Base-by-base conservation (phyloP, 2,329 filamentous ascomycete species). In the Paecilomyces sp. region DNA sequence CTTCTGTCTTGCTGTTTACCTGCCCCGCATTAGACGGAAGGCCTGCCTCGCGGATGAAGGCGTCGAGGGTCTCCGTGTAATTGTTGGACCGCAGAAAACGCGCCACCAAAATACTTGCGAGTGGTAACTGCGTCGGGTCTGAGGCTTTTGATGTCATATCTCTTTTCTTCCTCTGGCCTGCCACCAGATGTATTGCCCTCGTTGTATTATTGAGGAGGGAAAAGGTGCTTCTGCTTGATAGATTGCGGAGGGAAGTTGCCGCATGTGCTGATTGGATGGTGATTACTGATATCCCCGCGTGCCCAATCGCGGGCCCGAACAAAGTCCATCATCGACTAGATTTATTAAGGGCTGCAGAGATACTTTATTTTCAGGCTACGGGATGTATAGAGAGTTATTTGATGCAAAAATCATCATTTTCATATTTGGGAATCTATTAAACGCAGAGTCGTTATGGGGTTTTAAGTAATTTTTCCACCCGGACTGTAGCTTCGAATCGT, bases 1-100 rank as follows among this genome's bases (percentile, higher is more conserved):
- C 60, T 9, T 63, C 31, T 11, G 54, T 22, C 36, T 55, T 66
- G 50, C 64, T 64, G 12, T 61, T 62, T n/a, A 59, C 55, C 58
- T 72, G 64, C 63, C 81, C 85, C 54, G 75, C 79, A 71, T 84
- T 79, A 18, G 73, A 62, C 12, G 82, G 75, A 18, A 87, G 73
- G 5, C 77, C 80, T 9, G 84, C 82, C 70, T 87, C 85, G 54
- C 71, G 67, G 59, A 87, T 74, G 67, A 87, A 87, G n/a, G 79
- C 80, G 28, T 79, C 73, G 25, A 86, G 75, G 22, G 85, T 85
- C 76, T 86, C 66, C 2, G 67, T 64, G 62, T 78, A 79, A 58
- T 75, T 70, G 62, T 79, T 75, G 4, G 71, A 69, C 56, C 75
- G 73, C 34, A 79, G 66, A 54, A 76, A 80, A 6, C 76, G 74